Evolutionary conservation across 306 rosid genomes (phyloP), one percentile per base, ranked within the genome.

Genomic region (Trifolium dubium): DNA sequence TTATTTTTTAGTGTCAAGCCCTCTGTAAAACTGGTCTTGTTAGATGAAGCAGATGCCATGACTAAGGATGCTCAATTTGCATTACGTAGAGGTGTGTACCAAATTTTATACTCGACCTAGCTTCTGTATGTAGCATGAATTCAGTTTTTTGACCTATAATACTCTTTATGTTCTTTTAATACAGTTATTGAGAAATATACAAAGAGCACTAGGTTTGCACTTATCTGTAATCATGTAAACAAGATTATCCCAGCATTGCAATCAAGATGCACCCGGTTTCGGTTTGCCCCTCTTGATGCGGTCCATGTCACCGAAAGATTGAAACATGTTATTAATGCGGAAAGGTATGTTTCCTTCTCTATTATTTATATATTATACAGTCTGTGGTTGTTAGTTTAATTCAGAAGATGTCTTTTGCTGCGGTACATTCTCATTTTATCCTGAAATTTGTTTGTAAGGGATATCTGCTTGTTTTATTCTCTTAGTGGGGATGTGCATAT

Each of bases 11-110:
- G 90, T 58, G 86, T 85, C 41, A 95, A 92, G 87, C 23, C 88
- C 18, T 79, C 90, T 62, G 96, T 95, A 32, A 95, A 95, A 82
- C 77, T 95, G 91, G 81, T 95, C 39, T 80, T 95, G 73, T 79
- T 95, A 74, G 99, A 90, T 78, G 96, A 92, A 85, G 99, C 99
- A 0, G 99, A 95, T 82, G 99, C 99, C 44, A 95, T 95, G 98
- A 95, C 98, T 53, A 95, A 90, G 86, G 98, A 95, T 77, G 99
- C 98, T 64, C 98, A 95, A 60, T 95, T 88, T 87, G 98, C 98
- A 70, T 77, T 95, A 76, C 89, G 99, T 63, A 90, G 98, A 87
- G 99, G 99, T 95, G 77, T 69, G 39, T 13, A 29, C 61, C 59
- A 29, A 60, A 61, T 30, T 29, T 55, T 47, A 14, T 54, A 28